Evolutionary conservation across 108 stramenopile species (phyloP), one percentile per base, ranked within the genome.

Genomic region (Skeletonema costatum): DNA sequence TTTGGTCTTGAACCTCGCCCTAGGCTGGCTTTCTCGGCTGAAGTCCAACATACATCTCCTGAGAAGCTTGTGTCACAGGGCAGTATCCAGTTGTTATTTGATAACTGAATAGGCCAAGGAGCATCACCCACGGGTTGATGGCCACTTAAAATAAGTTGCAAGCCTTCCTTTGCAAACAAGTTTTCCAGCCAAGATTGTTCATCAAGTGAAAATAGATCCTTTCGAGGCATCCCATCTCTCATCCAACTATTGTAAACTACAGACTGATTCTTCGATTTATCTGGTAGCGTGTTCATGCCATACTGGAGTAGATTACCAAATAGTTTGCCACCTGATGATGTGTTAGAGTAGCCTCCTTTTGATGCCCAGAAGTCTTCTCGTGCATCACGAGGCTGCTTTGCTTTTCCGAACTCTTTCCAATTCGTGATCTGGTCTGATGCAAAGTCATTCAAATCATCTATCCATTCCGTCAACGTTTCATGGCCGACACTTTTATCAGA

Each of bases 61-160:
- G 91, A 92, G 70, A 90, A 95, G 70, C 87, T 90, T 25, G 93
- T 95, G 66, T 95, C 93, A 74, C 80, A 84, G 10, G 85, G 75
- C 31, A 95, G 30, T 44, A 95, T 74, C 85, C 86, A 90, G 21
- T 44, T 58, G 31, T 32, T 61, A 32, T 32, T 13, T 32, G 74
- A 69, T 29, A 91, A 70, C 14, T 82, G 77, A 69, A 95, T 95
- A 31, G 91, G 87, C 71, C 81, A 87, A 0, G 94, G 92, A 78
- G 83, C 72, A 71, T 95, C 94, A 19, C 94, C 94, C 42, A 91
- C 87, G 21, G 94, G 94, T 66, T 92, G 90, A 80, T 95, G 94
- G 6, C 94, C 94, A 16, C 85, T 67, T 8, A 91, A 75, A 60
- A 95, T 86, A 5, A 90, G 46, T 44, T 83, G 64, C 21, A 92